Percentiles rank a stretch among this genome's conserved stretches.
These are phyloP conservation scores for Talaromyces sp. DNA, from an alignment of 2,329 filamentous ascomycete species.

Conservation along the genomic window DNA sequence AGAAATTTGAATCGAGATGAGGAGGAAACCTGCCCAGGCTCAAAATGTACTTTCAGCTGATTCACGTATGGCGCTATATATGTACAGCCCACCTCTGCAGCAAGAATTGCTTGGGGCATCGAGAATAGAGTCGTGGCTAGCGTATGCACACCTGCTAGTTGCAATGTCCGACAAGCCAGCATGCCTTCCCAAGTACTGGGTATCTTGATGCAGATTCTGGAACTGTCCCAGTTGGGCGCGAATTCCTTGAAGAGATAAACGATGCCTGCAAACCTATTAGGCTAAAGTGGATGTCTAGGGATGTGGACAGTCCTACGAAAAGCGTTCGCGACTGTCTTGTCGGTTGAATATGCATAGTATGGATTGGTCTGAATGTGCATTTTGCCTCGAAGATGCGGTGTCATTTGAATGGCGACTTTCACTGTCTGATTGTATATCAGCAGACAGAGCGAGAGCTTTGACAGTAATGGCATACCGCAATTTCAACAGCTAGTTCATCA, in stretches of 20 bases:
- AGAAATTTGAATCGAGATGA: too few species aligned
- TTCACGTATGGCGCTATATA: constrained; percentile 67
- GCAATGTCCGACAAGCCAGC: constrained; percentile 57
- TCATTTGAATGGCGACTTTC: constrained; percentile 54
- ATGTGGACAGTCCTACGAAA: constrained; percentile 42
- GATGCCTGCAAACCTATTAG: constrained; percentile 47
- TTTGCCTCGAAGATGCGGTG: constrained; percentile 51
- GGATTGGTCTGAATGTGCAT: constrained; percentile 63
- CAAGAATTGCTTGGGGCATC: constrained; percentile 59
- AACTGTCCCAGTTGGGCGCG: constrained; percentile 45
- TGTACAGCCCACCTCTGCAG: constrained; percentile 57
- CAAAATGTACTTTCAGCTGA: constrained; percentile 63
- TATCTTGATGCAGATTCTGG: constrained; percentile 62
- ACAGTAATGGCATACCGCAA: constrained; percentile 44
- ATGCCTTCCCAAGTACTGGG: constrained; percentile 64
- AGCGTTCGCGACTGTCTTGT: constrained; percentile 53
- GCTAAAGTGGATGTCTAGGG: background rate
- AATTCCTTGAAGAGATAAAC: constrained; percentile 49
- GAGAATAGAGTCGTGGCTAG: constrained; percentile 64
- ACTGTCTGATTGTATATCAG: constrained; percentile 48
- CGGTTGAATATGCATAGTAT: constrained; percentile 52
- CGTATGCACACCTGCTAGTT: constrained; percentile 56
- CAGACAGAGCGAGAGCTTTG: background rate
- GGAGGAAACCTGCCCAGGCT: constrained; percentile 32
- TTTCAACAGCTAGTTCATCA: constrained; percentile 56